A percentile compares a stretch with the other conserved stretches of the same genome.
Evolutionary conservation across 1,139 yeast species (phyloP).

Genomic region (Debaryomyces robertsiae): DNA sequence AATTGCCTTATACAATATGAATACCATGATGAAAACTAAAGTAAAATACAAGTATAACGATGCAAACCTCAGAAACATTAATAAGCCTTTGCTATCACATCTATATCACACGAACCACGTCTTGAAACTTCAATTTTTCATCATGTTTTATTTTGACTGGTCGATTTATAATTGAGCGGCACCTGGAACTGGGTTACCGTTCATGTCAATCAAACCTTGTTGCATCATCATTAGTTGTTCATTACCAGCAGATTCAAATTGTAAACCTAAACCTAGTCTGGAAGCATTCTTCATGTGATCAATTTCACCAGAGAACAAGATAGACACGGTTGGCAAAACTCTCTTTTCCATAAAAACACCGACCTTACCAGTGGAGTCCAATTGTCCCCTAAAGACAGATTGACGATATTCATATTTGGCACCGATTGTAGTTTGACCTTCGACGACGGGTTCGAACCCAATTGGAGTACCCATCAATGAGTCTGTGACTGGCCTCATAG

Average conservation of each 20-base stretch:
- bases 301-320: constrained; percentile 86
- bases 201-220: constrained; percentile 77
- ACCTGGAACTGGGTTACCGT: constrained; percentile 83
- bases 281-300: constrained; percentile 87
- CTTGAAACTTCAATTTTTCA: constrained; percentile 2
- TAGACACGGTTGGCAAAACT: constrained; percentile 86
- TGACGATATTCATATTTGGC: constrained; percentile 98
- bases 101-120: constrained; percentile 7
- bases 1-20: constrained; percentile 9
- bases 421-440: constrained; percentile 92
- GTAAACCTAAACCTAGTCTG: constrained; percentile 90
- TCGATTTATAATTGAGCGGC: constrained; percentile 47
- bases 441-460: constrained; percentile 78
- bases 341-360: constrained; percentile 91
- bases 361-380: constrained; percentile 90
- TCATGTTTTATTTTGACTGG: constrained; percentile 5
- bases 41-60: constrained; percentile 6
- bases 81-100: constrained; percentile 5
- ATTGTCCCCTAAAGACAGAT: constrained; percentile 92
- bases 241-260: constrained; percentile 92
- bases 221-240: constrained; percentile 79
- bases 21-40: constrained; percentile 7
- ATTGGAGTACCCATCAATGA: constrained; percentile 82
- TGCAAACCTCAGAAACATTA: constrained; percentile 5
- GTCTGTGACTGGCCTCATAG: constrained; percentile 77